Conservation (phyloP, 2,329 filamentous ascomycete genomes). For the Albophoma yamanashiensis region DNA sequence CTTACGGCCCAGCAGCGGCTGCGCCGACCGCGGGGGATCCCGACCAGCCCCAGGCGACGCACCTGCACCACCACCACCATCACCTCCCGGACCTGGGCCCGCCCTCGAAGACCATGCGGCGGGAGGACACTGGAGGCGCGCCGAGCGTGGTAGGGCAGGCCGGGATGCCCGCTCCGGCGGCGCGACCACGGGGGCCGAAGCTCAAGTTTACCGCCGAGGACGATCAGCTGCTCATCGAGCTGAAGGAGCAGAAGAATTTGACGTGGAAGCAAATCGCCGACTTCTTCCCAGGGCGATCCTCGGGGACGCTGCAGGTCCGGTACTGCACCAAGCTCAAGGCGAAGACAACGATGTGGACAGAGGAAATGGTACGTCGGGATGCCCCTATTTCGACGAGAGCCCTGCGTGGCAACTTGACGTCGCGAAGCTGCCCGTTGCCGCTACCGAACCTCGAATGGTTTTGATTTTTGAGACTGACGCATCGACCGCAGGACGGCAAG, state of each 20-base stretch:
- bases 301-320: constrained; percentile 82
- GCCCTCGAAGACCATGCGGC: constrained; percentile 55
- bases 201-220: constrained; percentile 91
- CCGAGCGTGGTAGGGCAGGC: constrained; percentile 79
- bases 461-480: constrained; percentile 3
- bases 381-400: not conserved
- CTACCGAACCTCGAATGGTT: not conserved
- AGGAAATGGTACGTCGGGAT: constrained; percentile 66
- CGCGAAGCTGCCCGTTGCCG: not conserved
- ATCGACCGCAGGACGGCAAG: constrained; percentile 55
- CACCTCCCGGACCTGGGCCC: constrained; percentile 64
- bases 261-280: constrained; percentile 98
- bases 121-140: constrained; percentile 50
- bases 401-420: not conserved
- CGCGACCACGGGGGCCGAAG: constrained; percentile 75
- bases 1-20: constrained; percentile 36
- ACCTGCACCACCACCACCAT: constrained; percentile 68
- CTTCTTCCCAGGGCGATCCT: constrained; percentile 86
- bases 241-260: constrained; percentile 90
- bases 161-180: constrained; percentile 78
- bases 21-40: constrained; percentile 8
- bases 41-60: constrained; percentile 2
- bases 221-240: constrained; percentile 74
- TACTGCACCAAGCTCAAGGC: constrained; percentile 94
- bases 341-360: constrained; percentile 87